phyloP scores from a whole-genome alignment of 208 protist genomes.

The Herpetomonas tarakana region DNA sequence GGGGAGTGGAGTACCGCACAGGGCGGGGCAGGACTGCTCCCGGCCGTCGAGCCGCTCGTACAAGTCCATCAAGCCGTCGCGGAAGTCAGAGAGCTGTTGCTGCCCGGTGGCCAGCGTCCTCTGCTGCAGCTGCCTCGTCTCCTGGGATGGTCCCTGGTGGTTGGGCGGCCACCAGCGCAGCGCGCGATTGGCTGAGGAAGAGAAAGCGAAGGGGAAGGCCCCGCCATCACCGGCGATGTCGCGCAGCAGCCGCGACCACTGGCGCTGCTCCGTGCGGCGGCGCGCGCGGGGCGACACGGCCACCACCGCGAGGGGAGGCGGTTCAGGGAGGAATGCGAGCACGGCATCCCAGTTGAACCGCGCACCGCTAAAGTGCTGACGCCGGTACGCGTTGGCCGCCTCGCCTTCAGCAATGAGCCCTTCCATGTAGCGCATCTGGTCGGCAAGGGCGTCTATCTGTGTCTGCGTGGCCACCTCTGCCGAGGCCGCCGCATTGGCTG shows the following conservation, averaged over 20 bases:
- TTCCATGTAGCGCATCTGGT: no score
- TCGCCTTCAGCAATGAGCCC: no score
- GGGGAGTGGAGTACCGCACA: constrained; percentile 5
- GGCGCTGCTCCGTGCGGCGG: constrained; percentile 24
- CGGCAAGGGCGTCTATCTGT: no score
- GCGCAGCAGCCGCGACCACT: constrained; percentile 18
- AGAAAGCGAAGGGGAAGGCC: background rate
- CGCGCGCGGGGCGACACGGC: constrained; percentile 24
- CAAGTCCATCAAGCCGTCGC: background rate
- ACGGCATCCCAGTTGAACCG: constrained; percentile 15
- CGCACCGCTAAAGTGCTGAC: no score
- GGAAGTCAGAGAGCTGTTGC: no score
- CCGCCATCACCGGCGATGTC: constrained; percentile 1
- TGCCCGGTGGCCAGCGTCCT: background rate
- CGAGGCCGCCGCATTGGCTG: no score
- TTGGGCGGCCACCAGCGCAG: background rate
- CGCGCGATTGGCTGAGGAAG: background rate
- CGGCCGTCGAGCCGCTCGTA: background rate
- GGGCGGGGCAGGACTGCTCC: constrained; percentile 10
- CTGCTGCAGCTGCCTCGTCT: no score
- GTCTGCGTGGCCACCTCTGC: no score
- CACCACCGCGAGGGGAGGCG: constrained; percentile 18
- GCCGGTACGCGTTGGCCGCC: no score
- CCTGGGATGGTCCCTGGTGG: no score
- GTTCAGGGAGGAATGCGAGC: constrained; percentile 16